phyloP scores from a whole-genome alignment of 306 rosid species.

The Malus sieversii region DNA sequence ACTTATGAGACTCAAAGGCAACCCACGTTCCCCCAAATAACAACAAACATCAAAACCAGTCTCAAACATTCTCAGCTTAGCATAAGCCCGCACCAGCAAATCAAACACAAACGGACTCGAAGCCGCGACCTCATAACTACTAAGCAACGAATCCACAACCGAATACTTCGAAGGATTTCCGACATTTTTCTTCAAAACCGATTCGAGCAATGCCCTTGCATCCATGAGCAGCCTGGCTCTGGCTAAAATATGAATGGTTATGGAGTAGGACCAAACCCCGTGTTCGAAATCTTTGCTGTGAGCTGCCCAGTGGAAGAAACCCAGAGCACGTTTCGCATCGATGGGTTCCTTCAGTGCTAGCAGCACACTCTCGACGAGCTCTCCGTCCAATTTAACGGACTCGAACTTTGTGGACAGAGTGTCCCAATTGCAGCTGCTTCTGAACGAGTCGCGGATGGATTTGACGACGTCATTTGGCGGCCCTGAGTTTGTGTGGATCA shows the following conservation, averaged over 20 bases:
- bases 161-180: slow-evolving; percentile 12
- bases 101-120: slow-evolving; percentile 56
- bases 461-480: background rate
- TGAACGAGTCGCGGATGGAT: slow-evolving; percentile 39
- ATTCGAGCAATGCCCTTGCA: slow-evolving; percentile 57
- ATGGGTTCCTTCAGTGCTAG: slow-evolving; percentile 41
- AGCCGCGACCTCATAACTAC: slow-evolving; percentile 29
- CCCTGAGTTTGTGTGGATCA: slow-evolving; percentile 14
- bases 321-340: slow-evolving; percentile 61
- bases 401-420: slow-evolving; percentile 31
- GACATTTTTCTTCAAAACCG: slow-evolving; percentile 25
- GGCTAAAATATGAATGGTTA: slow-evolving; percentile 48
- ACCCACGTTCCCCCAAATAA: slow-evolving; percentile 38
- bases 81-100: slow-evolving; percentile 50
- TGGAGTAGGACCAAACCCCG: slow-evolving; percentile 40
- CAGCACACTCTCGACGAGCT: slow-evolving; percentile 37
- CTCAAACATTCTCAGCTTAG: slow-evolving; percentile 43
- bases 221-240: slow-evolving; percentile 43
- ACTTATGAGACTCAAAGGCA: slow-evolving; percentile 41
- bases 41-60: slow-evolving; percentile 45
- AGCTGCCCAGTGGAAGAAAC: slow-evolving; percentile 76
- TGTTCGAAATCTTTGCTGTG: slow-evolving; percentile 37
- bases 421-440: slow-evolving; percentile 54
- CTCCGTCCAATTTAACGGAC: slow-evolving; percentile 25
- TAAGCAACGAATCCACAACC: slow-evolving; percentile 44